These are phyloP conservation scores for Isatis tinctoria DNA, from an alignment of 345 rosid species.

Conservation along the genomic window DNA sequence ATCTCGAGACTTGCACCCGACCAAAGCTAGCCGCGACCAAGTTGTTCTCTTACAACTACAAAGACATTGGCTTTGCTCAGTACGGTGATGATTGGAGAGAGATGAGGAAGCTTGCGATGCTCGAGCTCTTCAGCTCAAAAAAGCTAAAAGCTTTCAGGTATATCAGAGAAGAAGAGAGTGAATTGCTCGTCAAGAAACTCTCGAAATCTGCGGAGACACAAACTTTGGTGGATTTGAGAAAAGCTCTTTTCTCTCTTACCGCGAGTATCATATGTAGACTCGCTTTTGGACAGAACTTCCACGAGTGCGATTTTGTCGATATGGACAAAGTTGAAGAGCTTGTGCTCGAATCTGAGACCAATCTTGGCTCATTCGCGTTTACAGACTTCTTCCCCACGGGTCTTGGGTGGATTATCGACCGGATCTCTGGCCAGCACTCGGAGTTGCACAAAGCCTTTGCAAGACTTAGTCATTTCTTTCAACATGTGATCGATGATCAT, in stretches of 20 bases:
- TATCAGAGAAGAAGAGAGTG: slow-evolving; percentile 39
- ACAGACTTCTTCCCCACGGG: slow-evolving; percentile 34
- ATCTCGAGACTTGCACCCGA: slow-evolving; percentile 33
- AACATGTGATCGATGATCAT: slow-evolving; percentile 44
- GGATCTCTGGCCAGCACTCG: slow-evolving; percentile 31
- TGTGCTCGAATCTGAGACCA: slow-evolving; percentile 31
- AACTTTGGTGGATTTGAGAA: slow-evolving; percentile 29
- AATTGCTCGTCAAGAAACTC: slow-evolving; percentile 21
- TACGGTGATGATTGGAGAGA: slow-evolving; percentile 38
- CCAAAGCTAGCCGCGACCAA: slow-evolving; percentile 12
- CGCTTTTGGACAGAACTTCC: slow-evolving; percentile 35
- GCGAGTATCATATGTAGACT: slow-evolving; percentile 34
- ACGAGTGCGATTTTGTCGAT: slow-evolving; percentile 30
- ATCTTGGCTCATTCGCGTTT: slow-evolving; percentile 28
- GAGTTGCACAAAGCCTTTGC: slow-evolving; percentile 34
- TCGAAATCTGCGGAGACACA: slow-evolving; percentile 19
- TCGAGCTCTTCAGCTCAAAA: slow-evolving; percentile 39
- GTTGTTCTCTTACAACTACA: slow-evolving; percentile 29
- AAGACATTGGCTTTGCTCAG: slow-evolving; percentile 37
- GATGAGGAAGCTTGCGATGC: slow-evolving; percentile 31
- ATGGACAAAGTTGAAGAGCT: slow-evolving; percentile 33
- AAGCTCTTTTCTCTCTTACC: slow-evolving; percentile 20
- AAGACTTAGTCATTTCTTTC: slow-evolving; percentile 32
- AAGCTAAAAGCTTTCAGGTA: slow-evolving; percentile 34
- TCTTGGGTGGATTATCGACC: slow-evolving; percentile 42